Evolutionary conservation across 1,284 basidiomycete genomes (phyloP).

Genomic region (Cutaneotrichosporon arboriforme): DNA sequence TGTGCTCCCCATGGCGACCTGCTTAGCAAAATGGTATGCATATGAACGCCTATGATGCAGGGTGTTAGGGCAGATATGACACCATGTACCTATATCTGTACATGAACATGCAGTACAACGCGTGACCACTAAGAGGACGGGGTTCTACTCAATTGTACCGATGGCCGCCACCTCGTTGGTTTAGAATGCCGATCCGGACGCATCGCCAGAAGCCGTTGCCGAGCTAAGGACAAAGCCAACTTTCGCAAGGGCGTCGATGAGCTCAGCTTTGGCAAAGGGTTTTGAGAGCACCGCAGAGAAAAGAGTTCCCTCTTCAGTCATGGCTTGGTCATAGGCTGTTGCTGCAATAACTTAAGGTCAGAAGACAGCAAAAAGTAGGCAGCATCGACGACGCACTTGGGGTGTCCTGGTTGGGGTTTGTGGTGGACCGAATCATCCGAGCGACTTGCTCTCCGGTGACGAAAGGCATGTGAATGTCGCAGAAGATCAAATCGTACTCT

Average conservation of each 20-base stretch:
- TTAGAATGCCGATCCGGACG: not conserved
- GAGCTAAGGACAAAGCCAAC: slow-evolving; percentile 61
- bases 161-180: not conserved
- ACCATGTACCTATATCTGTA: too few relatives aligned
- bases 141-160: not conserved
- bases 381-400: slow-evolving; percentile 34
- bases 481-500: slow-evolving; percentile 53
- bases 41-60: too few relatives aligned
- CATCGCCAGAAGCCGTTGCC: not conserved
- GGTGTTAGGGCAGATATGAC: too few relatives aligned
- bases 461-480: slow-evolving; percentile 48
- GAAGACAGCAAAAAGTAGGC: not conserved
- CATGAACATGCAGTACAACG: too few relatives aligned
- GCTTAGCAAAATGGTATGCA: too few relatives aligned
- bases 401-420: slow-evolving; percentile 47
- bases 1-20: too few relatives aligned
- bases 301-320: slow-evolving; percentile 74
- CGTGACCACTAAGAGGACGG: too few relatives aligned
- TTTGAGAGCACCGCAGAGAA: slow-evolving; percentile 83
- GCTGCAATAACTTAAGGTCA: slow-evolving; percentile 54
- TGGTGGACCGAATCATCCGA: slow-evolving; percentile 47
- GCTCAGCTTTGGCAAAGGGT: slow-evolving; percentile 77
- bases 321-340: slow-evolving; percentile 49
- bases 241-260: slow-evolving; percentile 68
- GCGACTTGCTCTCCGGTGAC: slow-evolving; percentile 48